Evolutionary conservation across 108 stramenopile species (phyloP), one percentile per base, ranked within the genome.

Genomic region (Mediolabrus comicus): DNA sequence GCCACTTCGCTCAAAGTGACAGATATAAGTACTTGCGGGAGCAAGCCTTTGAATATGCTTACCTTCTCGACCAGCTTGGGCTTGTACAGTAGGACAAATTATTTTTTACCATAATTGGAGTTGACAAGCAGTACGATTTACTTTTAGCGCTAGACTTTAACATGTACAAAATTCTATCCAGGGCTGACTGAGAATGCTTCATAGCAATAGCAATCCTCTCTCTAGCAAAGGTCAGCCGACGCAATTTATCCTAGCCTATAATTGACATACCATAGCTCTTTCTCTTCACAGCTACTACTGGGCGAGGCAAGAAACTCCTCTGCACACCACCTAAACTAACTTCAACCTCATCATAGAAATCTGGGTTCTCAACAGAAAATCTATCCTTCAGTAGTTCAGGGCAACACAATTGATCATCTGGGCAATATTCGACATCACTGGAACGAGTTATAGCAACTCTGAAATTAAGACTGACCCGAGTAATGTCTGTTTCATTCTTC

Each of bases 11-110:
- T 35, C 97, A 96, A 11, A 76, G 80, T 13, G 97, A 99, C 72
- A 85, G 98, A 5, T 99, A 99, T 92, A 95, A 96, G 57, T 91
- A 96, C 67, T 65, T 95, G 35, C 67, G 82, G 22, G 96, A 96
- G 64, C 77, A 80, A 33, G 91, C 96, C 3, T 95, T 97, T 63
- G 96, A 97, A 51, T 96, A 88, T 63, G 91, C 95, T 32, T 97
- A 95, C 67, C 59, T 97, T 4, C 36, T 98, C 53, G 92, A 95
- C 56, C 70, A 86, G 53, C 76, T 95, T 19, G 92, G 41, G 17
- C 16, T 43, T 43, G 41, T 43, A 17, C 5, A 17, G 38, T 39
- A 13, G n/a, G n/a, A n/a, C n/a, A n/a, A n/a, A n/a, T n/a, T n/a
- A n/a, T n/a, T n/a, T n/a, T n/a, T n/a, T n/a, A n/a, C n/a, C n/a